Percentiles rank a stretch among this genome's conserved stretches.
Evolutionary conservation across 1,139 yeast genomes (phyloP).

Genomic region (Debaryomycetaceae sp.): DNA sequence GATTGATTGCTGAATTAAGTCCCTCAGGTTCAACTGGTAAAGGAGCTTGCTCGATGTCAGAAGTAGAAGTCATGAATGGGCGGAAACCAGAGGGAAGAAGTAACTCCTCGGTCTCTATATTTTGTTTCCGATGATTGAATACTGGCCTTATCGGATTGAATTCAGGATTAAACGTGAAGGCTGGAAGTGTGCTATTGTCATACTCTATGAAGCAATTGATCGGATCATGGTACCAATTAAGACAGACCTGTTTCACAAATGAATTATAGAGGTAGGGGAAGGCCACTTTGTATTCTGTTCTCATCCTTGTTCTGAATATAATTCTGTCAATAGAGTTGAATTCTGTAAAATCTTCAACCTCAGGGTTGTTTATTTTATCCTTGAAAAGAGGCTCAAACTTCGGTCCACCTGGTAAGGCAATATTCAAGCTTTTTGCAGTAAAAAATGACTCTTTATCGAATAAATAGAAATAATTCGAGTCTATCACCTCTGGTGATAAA

Average conservation of each 20-base stretch:
- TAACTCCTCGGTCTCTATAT: conserved; percentile 31
- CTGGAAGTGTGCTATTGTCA: conserved; percentile 53
- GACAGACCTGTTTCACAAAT: conserved; percentile 60
- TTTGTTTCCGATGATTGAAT: conserved; percentile 12
- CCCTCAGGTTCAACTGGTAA: conserved; percentile 32
- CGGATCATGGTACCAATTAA: conserved; percentile 64
- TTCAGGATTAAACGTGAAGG: conserved; percentile 52
- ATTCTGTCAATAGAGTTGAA: conserved; percentile 86
- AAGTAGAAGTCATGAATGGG: conserved; percentile 36
- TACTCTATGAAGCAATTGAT: conserved; percentile 41
- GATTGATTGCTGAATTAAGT: conserved; percentile 55
- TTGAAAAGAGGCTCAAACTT: conserved; percentile 87
- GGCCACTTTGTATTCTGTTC: conserved; percentile 83
- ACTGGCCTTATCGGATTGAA: conserved; percentile 55
- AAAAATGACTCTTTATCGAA: conserved; percentile 77
- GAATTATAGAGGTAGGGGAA: conserved; percentile 84
- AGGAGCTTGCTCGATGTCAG: not conserved
- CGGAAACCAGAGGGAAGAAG: conserved; percentile 33
- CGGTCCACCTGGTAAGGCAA: conserved; percentile 93
- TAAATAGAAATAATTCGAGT: conserved; percentile 59
- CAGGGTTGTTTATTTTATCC: conserved; percentile 53
- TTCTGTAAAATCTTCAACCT: conserved; percentile 77
- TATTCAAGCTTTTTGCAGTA: conserved; percentile 86
- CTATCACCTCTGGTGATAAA: conserved; percentile 53
- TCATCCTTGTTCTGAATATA: conserved; percentile 70